These are phyloP conservation scores for Paramecium tetraurelia DNA, from an alignment of 73 alveolate genomes.

Conservation along the genomic window DNA sequence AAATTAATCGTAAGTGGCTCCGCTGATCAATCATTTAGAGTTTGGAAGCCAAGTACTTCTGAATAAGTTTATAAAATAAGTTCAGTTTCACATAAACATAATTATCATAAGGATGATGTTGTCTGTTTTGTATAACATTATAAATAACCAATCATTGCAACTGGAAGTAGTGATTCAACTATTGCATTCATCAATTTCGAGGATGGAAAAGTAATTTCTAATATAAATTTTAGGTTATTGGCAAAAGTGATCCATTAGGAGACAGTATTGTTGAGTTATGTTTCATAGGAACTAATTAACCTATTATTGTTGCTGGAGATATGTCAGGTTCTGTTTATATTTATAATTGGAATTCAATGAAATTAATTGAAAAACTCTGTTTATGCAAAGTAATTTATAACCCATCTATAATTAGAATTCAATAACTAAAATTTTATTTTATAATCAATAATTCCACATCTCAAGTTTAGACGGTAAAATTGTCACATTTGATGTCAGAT, in stretches of 20 bases:
- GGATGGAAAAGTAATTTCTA: constrained; percentile 25
- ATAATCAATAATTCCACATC: not conserved
- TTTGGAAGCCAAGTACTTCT: constrained; percentile 57
- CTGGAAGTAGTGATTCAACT: constrained; percentile 57
- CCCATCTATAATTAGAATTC: not conserved
- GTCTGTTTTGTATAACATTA: constrained; percentile 35
- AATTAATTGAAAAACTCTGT: not conserved
- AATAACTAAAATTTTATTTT: not conserved
- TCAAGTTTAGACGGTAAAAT: constrained; percentile 9
- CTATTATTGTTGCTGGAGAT: constrained; percentile 39
- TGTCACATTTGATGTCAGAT: not conserved
- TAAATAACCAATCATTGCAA: not conserved
- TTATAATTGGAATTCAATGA: not conserved
- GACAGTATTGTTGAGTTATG: constrained; percentile 16
- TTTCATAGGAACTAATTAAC: constrained; percentile 10
- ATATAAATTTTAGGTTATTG: not conserved
- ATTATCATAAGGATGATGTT: constrained; percentile 53
- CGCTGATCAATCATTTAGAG: constrained; percentile 52
- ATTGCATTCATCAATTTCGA: constrained; percentile 25
- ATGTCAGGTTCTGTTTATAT: not conserved
- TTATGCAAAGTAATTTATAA: not conserved
- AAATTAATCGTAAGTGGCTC: constrained; percentile 56
- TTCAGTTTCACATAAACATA: not conserved
- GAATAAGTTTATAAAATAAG: constrained; percentile 25
- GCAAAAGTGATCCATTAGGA: not conserved